A percentile compares a stretch with the other conserved stretches of the same genome.
These are phyloP conservation scores for Fusarium buxicola DNA, from an alignment of 2,329 filamentous ascomycete genomes.

Conservation along the genomic window DNA sequence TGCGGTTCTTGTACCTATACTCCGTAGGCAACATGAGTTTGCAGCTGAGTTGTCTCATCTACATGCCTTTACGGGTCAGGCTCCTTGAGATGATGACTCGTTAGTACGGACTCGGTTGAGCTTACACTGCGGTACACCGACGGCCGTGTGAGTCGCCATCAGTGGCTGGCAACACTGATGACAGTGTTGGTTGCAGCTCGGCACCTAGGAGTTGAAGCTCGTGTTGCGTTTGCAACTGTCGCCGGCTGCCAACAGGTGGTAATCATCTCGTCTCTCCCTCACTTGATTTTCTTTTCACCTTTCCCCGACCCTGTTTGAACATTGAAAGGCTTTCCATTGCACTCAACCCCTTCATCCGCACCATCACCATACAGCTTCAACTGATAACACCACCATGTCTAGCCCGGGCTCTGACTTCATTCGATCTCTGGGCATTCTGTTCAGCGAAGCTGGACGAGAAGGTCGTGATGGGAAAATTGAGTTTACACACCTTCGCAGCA, in stretches of 20 bases:
- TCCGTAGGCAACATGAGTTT: too few species aligned
- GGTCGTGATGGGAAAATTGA: constrained; percentile 14
- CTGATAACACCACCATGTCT: not conserved
- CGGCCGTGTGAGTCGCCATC: not conserved
- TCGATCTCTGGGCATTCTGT: constrained; percentile 26
- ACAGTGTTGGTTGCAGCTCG: constrained; percentile 1
- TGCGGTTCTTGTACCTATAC: too few species aligned
- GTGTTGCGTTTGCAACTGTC: constrained; percentile 4
- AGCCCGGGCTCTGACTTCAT: constrained; percentile 26
- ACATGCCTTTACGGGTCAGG: too few species aligned
- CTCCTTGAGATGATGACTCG: too few species aligned
- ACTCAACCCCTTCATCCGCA: not conserved
- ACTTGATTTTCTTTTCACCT: not conserved
- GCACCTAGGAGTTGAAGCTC: not conserved
- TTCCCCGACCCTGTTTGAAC: not conserved
- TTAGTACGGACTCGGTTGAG: too few species aligned
- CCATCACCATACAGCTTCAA: not conserved
- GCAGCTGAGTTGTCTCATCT: too few species aligned
- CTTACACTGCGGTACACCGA: too few species aligned
- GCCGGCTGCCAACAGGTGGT: not conserved
- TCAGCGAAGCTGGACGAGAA: constrained; percentile 32
- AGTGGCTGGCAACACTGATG: not conserved
- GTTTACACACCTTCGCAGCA: constrained; percentile 25
- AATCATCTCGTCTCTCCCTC: not conserved
- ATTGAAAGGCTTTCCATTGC: not conserved